Evolutionary conservation across 1,284 basidiomycete genomes (phyloP).

Genomic region (Leccinum huronense): DNA sequence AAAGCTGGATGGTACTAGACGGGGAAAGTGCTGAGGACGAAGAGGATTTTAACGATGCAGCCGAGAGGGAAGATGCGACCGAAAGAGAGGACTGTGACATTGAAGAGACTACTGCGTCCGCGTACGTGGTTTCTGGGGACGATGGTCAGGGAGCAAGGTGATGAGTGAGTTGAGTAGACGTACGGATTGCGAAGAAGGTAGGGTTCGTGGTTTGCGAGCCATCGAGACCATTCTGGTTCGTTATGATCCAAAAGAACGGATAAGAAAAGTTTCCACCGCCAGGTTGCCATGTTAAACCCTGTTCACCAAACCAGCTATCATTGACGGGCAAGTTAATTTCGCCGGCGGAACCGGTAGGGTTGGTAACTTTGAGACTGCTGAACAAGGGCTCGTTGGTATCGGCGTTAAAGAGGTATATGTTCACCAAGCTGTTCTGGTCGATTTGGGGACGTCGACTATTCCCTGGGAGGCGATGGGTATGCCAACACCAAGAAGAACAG

Average conservation of each 20-base stretch:
- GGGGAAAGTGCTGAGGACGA: slow-evolving; percentile 27
- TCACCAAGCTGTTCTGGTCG: slow-evolving; percentile 47
- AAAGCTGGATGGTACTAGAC: slow-evolving; percentile 49
- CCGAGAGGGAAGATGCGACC: slow-evolving; percentile 34
- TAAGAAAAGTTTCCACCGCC: slow-evolving; percentile 52
- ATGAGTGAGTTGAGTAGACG: slow-evolving; percentile 37
- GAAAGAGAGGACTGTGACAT: slow-evolving; percentile 48
- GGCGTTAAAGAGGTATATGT: slow-evolving; percentile 70
- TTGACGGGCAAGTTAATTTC: slow-evolving; percentile 54
- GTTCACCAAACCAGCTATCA: slow-evolving; percentile 69
- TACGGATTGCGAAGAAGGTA: slow-evolving; percentile 75
- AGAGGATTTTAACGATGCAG: slow-evolving; percentile 31
- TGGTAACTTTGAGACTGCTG: slow-evolving; percentile 40
- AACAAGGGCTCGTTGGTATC: slow-evolving; percentile 55
- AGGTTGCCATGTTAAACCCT: slow-evolving; percentile 49
- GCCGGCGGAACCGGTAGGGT: slow-evolving; percentile 58
- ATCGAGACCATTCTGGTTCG: slow-evolving; percentile 49
- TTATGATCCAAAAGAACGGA: slow-evolving; percentile 73
- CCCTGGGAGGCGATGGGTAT: slow-evolving; percentile 42
- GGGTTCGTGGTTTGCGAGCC: slow-evolving; percentile 59
- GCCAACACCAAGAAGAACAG: slow-evolving; percentile 9
- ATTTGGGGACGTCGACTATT: slow-evolving; percentile 49
- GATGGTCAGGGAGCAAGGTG: slow-evolving; percentile 14
- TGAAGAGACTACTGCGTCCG: slow-evolving; percentile 58
- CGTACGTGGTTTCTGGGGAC: slow-evolving; percentile 64